Evolutionary conservation across 345 rosid species (phyloP).

Genomic region (Brassica incana): DNA sequence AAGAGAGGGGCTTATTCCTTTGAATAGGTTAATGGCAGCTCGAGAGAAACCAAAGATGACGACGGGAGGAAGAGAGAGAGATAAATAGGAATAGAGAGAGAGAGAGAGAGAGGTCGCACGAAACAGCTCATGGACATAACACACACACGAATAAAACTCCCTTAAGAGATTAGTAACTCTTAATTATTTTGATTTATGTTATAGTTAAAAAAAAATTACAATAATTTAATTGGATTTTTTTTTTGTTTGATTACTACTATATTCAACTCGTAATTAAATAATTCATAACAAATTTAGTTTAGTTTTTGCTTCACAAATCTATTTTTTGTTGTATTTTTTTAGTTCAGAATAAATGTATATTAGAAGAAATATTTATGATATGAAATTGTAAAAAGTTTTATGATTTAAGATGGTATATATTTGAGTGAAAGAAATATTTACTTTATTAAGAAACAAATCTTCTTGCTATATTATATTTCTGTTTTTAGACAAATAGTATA

Average conservation of each 20-base stretch:
- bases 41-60: conserved; percentile 28
- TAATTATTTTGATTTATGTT: conserved; percentile 6
- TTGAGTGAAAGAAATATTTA: too few species aligned
- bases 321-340: neutral
- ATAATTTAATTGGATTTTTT: neutral
- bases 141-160: conserved; percentile 23
- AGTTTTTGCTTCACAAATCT: neutral
- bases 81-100: conserved; percentile 13
- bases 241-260: too few species aligned
- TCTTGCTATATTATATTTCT: neutral
- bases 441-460: neutral
- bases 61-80: conserved; percentile 29
- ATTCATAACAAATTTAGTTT: neutral
- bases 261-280: neutral
- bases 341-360: neutral
- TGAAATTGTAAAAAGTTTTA: neutral
- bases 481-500: neutral
- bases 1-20: conserved; percentile 37
- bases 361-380: neutral
- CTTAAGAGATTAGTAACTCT: neutral
- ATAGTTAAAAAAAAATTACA: neutral
- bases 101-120: conserved; percentile 42
- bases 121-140: conserved; percentile 39
- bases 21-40: conserved; percentile 37
- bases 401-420: neutral